Evolutionary conservation across 2,329 filamentous ascomycete species (phyloP), one percentile per base, ranked within the genome.

Genomic region (Ophiocordyceps camponoti-leonardi): DNA sequence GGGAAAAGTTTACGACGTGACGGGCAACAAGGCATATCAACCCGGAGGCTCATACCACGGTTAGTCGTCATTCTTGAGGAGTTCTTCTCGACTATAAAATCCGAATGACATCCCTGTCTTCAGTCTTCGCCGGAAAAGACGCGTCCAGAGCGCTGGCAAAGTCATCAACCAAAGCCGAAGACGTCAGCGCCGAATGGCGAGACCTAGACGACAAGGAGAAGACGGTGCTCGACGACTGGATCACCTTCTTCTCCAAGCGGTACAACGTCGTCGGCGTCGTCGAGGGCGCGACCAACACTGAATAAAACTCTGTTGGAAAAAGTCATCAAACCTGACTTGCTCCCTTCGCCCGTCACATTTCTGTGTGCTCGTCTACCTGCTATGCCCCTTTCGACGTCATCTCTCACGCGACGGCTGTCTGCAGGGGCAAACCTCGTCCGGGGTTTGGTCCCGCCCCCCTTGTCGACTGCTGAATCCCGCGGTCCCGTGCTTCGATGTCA

Each of bases 111-210:
- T 6, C 8, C 10, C 7, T 13, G 5, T 39, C 8, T 18, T 8
- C 53, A 98, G 92, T 95, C 19, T 98, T 98, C 59, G 84, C 86
- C 2, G 92, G 92, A 49, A 94, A 94, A 59, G 93, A 98, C 58
- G 83, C 92, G 23, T 96, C 92, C n/a, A 79, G 86, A 49, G 92
- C 87, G 7, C 75, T 98, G 2, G 92, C 79, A 12, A 81, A 80
- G 61, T 92, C 86, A 1, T 94, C 87, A 8, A 79, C 88, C 44
- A 93, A 94, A 61, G 63, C 73, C 6, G 86, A 92, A 56, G 88
- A 96, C 53, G 90, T 86, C 51, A 68, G 68, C 30, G 68, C 92
- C 2, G 82, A 95, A 44, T 96, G 86, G 83, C 71, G 81, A 47
- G 83, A 87, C 56, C 69, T 98, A 44, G 70, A 72, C 14, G 87